These are phyloP conservation scores for Corynespora cassiicola DNA, from an alignment of 2,329 filamentous ascomycete species.

Conservation along the genomic window DNA sequence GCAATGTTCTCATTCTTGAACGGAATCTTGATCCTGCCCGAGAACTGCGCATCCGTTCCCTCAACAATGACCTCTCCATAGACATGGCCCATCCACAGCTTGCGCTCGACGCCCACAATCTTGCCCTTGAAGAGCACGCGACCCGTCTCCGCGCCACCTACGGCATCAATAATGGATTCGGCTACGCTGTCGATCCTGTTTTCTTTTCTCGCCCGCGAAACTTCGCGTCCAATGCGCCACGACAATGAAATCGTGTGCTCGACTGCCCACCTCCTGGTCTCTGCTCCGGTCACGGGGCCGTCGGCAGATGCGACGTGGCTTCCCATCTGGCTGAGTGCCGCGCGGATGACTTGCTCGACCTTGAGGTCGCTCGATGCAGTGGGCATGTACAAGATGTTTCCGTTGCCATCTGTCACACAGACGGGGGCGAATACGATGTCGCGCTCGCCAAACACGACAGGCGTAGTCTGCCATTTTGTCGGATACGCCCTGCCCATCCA, in stretches of 20 bases:
- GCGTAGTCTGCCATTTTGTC: slow-evolving; percentile 53
- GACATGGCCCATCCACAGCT: slow-evolving; percentile 49
- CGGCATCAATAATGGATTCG: slow-evolving; percentile 50
- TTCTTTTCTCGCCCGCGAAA: slow-evolving; percentile 40
- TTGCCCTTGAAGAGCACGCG: slow-evolving; percentile 54
- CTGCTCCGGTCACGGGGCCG: slow-evolving; percentile 44
- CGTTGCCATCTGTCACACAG: slow-evolving; percentile 49
- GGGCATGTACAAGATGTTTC: slow-evolving; percentile 49
- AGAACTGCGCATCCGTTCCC: slow-evolving; percentile 27
- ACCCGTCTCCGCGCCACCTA: slow-evolving; percentile 46
- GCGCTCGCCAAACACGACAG: slow-evolving; percentile 50
- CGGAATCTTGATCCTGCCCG: slow-evolving; percentile 66
- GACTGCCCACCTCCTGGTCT: slow-evolving; percentile 46
- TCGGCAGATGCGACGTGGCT: slow-evolving; percentile 44
- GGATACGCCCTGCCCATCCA: slow-evolving; percentile 58
- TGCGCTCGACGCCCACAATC: slow-evolving; percentile 52
- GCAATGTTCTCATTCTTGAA: slow-evolving; percentile 79
- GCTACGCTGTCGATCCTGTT: slow-evolving; percentile 45
- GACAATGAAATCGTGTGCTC: slow-evolving; percentile 47
- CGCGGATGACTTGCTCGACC: slow-evolving; percentile 46
- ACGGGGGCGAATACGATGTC: slow-evolving; percentile 49
- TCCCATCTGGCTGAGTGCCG: slow-evolving; percentile 45
- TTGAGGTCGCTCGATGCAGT: slow-evolving; percentile 45
- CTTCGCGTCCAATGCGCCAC: slow-evolving; percentile 48
- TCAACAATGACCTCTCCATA: slow-evolving; percentile 52